Evolutionary conservation across 805 yeast genomes (phyloP).

Genomic region (Metschnikowia cubensis): DNA sequence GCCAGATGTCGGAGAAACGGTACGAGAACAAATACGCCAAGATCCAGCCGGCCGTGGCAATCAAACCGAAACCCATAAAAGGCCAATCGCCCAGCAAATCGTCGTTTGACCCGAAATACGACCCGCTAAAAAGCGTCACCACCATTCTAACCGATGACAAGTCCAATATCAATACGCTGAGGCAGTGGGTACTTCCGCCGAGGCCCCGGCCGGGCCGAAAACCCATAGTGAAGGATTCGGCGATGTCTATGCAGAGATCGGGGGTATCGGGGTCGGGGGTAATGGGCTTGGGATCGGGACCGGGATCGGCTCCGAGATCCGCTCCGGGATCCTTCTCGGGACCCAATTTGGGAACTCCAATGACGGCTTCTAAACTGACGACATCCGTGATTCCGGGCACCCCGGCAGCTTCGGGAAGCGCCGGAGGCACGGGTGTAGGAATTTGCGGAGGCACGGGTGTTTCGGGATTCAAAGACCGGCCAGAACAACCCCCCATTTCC

Average conservation of each 20-base stretch:
- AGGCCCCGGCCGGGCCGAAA: constrained; percentile 73
- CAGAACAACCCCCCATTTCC: too few species aligned
- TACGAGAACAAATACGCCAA: constrained; percentile 26
- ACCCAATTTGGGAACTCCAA: background rate
- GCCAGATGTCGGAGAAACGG: constrained; percentile 1
- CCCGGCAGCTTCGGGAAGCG: background rate
- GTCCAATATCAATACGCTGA: constrained; percentile 52
- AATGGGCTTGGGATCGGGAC: background rate
- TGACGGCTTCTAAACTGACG: background rate
- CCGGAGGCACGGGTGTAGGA: too few species aligned
- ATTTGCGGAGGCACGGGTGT: too few species aligned
- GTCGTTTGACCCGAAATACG: constrained; percentile 18
- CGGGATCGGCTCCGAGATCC: background rate
- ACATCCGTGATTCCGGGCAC: too few species aligned
- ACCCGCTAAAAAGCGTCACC: constrained; percentile 11
- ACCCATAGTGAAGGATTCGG: constrained; percentile 25
- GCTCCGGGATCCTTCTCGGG: background rate
- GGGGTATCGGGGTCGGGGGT: too few species aligned
- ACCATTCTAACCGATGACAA: constrained; percentile 6
- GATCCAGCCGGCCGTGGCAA: constrained; percentile 39
- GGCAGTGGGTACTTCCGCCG: constrained; percentile 82
- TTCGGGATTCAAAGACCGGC: too few species aligned
- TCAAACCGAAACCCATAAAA: constrained; percentile 27
- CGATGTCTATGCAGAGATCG: too few species aligned
- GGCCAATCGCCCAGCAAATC: constrained; percentile 25